phyloP scores from a whole-genome alignment of 2,329 filamentous ascomycete species.

The Tolypocladium nubicola region DNA sequence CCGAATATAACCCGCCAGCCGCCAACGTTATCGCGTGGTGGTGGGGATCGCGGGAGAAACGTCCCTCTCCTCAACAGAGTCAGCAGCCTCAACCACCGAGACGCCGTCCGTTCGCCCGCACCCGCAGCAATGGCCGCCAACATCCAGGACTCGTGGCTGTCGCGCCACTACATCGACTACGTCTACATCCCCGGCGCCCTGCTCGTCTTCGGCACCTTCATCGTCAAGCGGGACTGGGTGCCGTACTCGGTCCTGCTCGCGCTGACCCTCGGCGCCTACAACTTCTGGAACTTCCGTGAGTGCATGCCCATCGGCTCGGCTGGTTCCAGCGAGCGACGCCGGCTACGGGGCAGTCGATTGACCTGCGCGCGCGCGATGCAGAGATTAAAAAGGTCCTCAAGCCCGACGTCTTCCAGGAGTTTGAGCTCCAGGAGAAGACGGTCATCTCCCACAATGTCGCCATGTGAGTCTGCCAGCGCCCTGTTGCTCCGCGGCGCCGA shows the following conservation, averaged over 20 bases:
- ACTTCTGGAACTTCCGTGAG: conserved; percentile 63
- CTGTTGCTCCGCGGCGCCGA: not conserved
- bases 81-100: not conserved
- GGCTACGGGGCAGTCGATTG: not conserved
- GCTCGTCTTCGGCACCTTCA: conserved; percentile 62
- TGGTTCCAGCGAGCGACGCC: not conserved
- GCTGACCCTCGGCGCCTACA: conserved; percentile 55
- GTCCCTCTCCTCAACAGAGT: not conserved
- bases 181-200: conserved; percentile 77
- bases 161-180: conserved; percentile 61
- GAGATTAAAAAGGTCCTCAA: conserved; percentile 76
- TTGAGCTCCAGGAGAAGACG: conserved; percentile 89
- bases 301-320: conserved; percentile 9
- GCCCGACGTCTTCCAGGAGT: conserved; percentile 80
- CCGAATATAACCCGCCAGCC: not conserved
- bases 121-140: conserved; percentile 13
- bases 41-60: not conserved
- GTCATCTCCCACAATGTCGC: conserved; percentile 96
- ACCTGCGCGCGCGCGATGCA: conserved; percentile 21
- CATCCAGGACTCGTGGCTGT: conserved; percentile 22
- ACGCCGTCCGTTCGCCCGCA: not conserved
- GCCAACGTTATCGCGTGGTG: not conserved
- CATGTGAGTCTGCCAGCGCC: conserved; percentile 51
- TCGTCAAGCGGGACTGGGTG: conserved; percentile 70
- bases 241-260: conserved; percentile 60